Evolutionary conservation across 2,329 filamentous ascomycete genomes (phyloP).

Genomic region (Massarina eburnea): DNA sequence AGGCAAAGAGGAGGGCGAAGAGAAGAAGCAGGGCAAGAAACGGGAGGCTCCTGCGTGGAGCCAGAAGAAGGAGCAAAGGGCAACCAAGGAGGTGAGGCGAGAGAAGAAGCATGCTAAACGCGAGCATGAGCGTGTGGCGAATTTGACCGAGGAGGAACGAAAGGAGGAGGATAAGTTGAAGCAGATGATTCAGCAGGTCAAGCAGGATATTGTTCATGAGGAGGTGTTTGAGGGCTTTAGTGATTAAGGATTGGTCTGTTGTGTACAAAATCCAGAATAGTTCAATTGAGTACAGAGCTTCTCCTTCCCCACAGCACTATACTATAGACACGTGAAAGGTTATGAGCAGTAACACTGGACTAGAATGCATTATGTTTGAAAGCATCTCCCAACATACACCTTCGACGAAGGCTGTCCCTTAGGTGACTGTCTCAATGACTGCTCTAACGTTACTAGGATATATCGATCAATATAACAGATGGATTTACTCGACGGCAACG

Average conservation of each 20-base stretch:
- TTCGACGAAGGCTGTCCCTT: too few relatives aligned
- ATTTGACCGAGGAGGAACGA: slow-evolving; percentile 31
- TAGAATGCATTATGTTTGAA: too few relatives aligned
- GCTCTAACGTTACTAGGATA: too few relatives aligned
- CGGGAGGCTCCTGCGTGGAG: slow-evolving; percentile 38
- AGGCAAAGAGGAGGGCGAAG: slow-evolving; percentile 24
- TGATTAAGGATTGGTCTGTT: slow-evolving; percentile 18
- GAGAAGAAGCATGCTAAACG: slow-evolving; percentile 38
- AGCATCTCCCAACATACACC: too few relatives aligned
- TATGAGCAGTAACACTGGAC: too few relatives aligned
- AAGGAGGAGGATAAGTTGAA: slow-evolving; percentile 26
- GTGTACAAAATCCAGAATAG: too few relatives aligned
- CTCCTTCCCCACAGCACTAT: too few relatives aligned
- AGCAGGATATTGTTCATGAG: slow-evolving; percentile 26
- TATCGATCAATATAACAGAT: too few relatives aligned
- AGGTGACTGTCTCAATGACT: too few relatives aligned
- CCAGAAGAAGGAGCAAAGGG: slow-evolving; percentile 39
- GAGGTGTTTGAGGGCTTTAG: slow-evolving; percentile 41
- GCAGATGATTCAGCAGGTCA: slow-evolving; percentile 28
- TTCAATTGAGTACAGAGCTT: too few relatives aligned
- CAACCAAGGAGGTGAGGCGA: slow-evolving; percentile 31
- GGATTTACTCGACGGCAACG: too few relatives aligned
- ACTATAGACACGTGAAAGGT: too few relatives aligned
- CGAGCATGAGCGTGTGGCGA: slow-evolving; percentile 21
- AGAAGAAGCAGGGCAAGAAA: slow-evolving; percentile 26